Evolutionary conservation across 306 rosid species (phyloP), one percentile per base, ranked within the genome.

Genomic region (Dicorynia guianensis): DNA sequence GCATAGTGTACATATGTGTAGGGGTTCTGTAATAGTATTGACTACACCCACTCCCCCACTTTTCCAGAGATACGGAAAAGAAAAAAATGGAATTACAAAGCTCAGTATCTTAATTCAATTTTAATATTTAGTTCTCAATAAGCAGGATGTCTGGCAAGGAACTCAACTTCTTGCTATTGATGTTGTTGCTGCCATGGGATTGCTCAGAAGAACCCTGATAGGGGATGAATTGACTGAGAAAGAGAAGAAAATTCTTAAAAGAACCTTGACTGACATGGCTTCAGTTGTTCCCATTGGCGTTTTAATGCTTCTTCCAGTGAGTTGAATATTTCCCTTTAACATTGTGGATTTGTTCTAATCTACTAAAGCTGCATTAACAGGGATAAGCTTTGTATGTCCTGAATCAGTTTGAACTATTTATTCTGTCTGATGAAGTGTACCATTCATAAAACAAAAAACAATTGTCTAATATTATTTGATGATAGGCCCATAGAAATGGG

Each of bases 111-210:
- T 25, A 25, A 25, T 25, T 25, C 30, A 25, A 25, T 25, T 25
- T 25, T 25, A 42, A 71, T 66, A 30, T 47, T 46, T 77, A 47
- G 61, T 75, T 14, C 46, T 54, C 17, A 38, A 70, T 83, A 61
- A 72, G 79, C 90, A 95, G 99, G 97, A 92, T 89, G 97, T 95
- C 56, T 92, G 90, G 97, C 99, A 95, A 86, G 99, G 99, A 80
- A 95, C 99, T 60, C 99, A 92, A 70, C 95, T 95, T 71, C 84
- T 95, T 17, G 99, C 97, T 69, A 84, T 92, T 67, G 99, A 95
- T 14, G 90, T 87, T 78, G 91, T 80, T 76, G 92, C 90, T 79
- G 92, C 97, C 55, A 81, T 56, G 70, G 97, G 83, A 13, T 90
- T 92, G 80, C 67, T 95, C 74, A 87, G 93, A 84, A 90, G 99